Evolutionary conservation across 2,329 filamentous ascomycete genomes (phyloP), one percentile per base, ranked within the genome.

Genomic region (Arachnomyces sp.): DNA sequence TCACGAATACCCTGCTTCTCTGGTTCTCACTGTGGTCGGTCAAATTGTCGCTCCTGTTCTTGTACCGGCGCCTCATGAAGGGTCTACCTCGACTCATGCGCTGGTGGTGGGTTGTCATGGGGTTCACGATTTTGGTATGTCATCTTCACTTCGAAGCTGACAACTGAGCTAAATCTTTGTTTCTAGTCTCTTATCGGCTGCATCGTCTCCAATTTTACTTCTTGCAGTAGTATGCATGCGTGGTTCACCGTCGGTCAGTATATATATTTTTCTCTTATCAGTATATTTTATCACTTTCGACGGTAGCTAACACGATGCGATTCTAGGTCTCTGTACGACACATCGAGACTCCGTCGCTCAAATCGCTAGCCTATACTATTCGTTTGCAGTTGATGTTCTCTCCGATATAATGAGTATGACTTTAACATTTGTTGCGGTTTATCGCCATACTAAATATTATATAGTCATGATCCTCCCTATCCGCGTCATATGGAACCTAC

Each of bases 21-120:
- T 67, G 63, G 62, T 44, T 57, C 5, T 57, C 56, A 13, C 52
- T 68, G 4, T 67, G 61, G 62, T 52, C 60, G 28, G 58, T 66
- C 38, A 68, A 69, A 44, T 55, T 65, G 15, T 61, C 59, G 4
- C 49, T 68, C 28, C 50, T 68, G 36, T 52, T 59, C 12, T 53
- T 68, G 33, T 67, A 66, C 46, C 60, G 60, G 33, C 54, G 58
- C 15, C 45, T 67, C 12, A 48, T 66, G 36, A 45, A 43, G 6
- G 61, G 62, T 1, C 48, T 64, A 12, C 51, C 47, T 2, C 45
- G 52, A 2, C 61, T 64, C 29, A 50, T 56, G 16, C 55, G 48
- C 18, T 49, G 62, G 34, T 68, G 63, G 65, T 62, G 59, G 60
- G 48, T 40, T 4, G 55, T 65, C 2, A 15, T 62, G 17, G 40